Conservation (phyloP, 2,329 filamentous ascomycete species). For the Thelonectria olida region DNA sequence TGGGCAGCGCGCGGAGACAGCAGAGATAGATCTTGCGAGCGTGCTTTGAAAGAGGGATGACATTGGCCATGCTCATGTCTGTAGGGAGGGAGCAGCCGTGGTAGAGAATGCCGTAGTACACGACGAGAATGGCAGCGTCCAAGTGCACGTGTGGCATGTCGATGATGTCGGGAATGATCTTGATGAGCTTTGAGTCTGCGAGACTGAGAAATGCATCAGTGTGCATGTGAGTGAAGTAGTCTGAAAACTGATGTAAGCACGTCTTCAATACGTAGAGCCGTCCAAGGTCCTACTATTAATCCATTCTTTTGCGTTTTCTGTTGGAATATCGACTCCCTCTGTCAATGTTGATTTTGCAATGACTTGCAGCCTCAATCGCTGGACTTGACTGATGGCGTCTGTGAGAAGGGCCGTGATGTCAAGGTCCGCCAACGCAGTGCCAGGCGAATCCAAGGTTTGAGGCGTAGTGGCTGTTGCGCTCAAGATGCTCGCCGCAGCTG, state of each 20-base stretch:
- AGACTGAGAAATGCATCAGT: slow-evolving; percentile 42
- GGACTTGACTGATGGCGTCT: slow-evolving; percentile 41
- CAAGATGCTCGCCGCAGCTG: slow-evolving; percentile 28
- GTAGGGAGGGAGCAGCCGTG: slow-evolving; percentile 36
- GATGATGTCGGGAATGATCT: slow-evolving; percentile 40
- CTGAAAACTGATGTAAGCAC: slow-evolving; percentile 11
- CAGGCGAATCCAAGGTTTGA: slow-evolving; percentile 15
- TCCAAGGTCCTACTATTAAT: slow-evolving; percentile 32
- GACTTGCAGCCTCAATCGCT: slow-evolving; percentile 34
- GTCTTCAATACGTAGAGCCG: too few species aligned
- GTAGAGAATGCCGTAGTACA: slow-evolving; percentile 35
- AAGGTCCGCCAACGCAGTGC: slow-evolving; percentile 16
- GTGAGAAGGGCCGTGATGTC: slow-evolving; percentile 41
- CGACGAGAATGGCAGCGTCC: slow-evolving; percentile 15
- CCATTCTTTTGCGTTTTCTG: slow-evolving; percentile 41
- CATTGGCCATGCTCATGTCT: slow-evolving; percentile 25
- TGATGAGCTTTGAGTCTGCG: slow-evolving; percentile 38
- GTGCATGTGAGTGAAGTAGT: slow-evolving; percentile 43
- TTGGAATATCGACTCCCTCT: slow-evolving; percentile 36
- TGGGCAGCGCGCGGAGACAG: slow-evolving; percentile 41
- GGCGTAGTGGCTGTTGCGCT: background rate
- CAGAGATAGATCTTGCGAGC: slow-evolving; percentile 39
- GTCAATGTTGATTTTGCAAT: slow-evolving; percentile 35
- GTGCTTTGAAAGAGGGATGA: slow-evolving; percentile 25
- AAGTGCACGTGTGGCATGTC: slow-evolving; percentile 15